Conservation (phyloP, 2,329 filamentous ascomycete genomes). For the Fusarium denticulatum region DNA sequence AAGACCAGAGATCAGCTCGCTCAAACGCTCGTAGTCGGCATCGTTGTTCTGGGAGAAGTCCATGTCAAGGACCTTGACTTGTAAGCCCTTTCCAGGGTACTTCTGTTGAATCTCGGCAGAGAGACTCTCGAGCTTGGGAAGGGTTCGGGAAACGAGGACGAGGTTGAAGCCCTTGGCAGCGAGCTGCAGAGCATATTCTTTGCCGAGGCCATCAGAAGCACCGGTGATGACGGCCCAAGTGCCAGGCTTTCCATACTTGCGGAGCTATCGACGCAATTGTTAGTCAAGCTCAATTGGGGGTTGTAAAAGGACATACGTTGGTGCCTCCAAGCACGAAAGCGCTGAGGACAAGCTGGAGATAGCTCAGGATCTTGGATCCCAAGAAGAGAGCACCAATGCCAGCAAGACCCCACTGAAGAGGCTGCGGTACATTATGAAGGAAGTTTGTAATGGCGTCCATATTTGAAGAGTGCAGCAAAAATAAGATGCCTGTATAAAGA, state of each 20-base stretch:
- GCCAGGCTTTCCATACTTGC: slow-evolving; percentile 88
- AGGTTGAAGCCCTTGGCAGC: slow-evolving; percentile 94
- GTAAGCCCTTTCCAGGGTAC: slow-evolving; percentile 67
- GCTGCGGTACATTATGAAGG: slow-evolving; percentile 53
- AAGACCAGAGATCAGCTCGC: slow-evolving; percentile 73
- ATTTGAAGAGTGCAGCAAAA: neutral
- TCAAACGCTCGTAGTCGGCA: slow-evolving; percentile 80
- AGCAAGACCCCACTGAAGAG: slow-evolving; percentile 57
- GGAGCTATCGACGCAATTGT: slow-evolving; percentile 67
- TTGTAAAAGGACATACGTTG: slow-evolving; percentile 58
- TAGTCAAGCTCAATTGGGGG: neutral
- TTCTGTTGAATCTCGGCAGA: slow-evolving; percentile 78
- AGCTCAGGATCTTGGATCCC: slow-evolving; percentile 65
- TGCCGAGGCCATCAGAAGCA: slow-evolving; percentile 95
- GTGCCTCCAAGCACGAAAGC: slow-evolving; percentile 74
- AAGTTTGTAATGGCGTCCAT: slow-evolving; percentile 46
- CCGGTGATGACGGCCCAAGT: slow-evolving; percentile 96
- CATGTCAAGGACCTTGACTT: slow-evolving; percentile 87
- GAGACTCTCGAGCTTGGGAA: slow-evolving; percentile 85
- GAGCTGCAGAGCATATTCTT: slow-evolving; percentile 92
- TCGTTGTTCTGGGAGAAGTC: slow-evolving; percentile 87
- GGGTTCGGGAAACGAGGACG: slow-evolving; percentile 93
- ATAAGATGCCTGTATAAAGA: neutral
- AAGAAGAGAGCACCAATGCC: slow-evolving; percentile 69
- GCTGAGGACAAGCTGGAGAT: slow-evolving; percentile 70